Conservation (phyloP, 2,329 filamentous ascomycete genomes). For the Verruconis gallopava region DNA sequence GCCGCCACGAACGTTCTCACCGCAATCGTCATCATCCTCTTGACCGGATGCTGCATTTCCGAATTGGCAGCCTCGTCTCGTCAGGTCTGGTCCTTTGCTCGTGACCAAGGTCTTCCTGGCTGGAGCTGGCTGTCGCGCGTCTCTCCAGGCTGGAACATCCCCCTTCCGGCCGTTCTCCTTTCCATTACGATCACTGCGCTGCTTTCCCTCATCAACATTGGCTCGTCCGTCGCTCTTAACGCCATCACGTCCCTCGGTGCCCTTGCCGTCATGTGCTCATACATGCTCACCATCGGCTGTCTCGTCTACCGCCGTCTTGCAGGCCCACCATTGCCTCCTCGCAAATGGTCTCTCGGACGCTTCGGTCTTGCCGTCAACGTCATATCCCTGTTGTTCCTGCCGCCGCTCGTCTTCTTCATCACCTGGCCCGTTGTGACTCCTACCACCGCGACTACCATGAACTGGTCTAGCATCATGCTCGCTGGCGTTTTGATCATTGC, state of each 20-base stretch:
- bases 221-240: constrained; percentile 21
- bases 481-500: constrained; percentile 8
- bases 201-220: constrained; percentile 23
- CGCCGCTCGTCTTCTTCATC: constrained; percentile 13
- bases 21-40: constrained; percentile 17
- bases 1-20: constrained; percentile 17
- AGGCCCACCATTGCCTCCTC: constrained; percentile 23
- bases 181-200: constrained; percentile 19
- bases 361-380: constrained; percentile 27
- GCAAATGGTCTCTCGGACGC: constrained; percentile 26
- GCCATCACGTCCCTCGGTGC: constrained; percentile 26
- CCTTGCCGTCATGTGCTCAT: constrained; percentile 27
- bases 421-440: not conserved
- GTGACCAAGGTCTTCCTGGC: constrained; percentile 23
- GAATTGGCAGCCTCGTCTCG: constrained; percentile 22
- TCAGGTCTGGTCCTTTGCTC: constrained; percentile 24
- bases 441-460: constrained; percentile 24
- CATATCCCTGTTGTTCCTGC: constrained; percentile 23
- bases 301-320: constrained; percentile 27
- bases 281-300: constrained; percentile 28
- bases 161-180: constrained; percentile 21
- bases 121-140: not conserved
- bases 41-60: constrained; percentile 17
- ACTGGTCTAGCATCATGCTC: constrained; percentile 13
- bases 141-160: constrained; percentile 14